Base-by-base conservation (phyloP, 2,329 filamentous ascomycete species). In the Ramichloridium luteum region DNA sequence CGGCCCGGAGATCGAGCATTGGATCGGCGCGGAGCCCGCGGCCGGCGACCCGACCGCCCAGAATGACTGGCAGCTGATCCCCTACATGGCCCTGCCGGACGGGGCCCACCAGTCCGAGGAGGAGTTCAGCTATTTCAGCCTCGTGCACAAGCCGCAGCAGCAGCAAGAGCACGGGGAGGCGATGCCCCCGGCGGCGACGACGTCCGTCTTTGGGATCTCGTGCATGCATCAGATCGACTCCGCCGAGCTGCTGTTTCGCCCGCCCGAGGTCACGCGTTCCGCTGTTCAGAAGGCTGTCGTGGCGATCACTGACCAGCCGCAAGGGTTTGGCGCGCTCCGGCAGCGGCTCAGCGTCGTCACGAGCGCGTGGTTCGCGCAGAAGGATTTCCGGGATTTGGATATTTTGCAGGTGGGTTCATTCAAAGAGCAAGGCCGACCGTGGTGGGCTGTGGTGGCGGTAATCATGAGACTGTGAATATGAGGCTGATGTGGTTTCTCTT, bases 281-380 rank as follows among this genome's bases (percentile, higher is more conserved):
- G 94, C 90, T 1, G 90, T 98, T 25, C 90, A 98, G 56, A 98
- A 98, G 64, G 90, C 88, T 10, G 85, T 98, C 3, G 88, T 98
- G 27, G 85, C 93, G 34, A 84, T 98, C 46, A 85, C 83, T 33
- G 83, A 94, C 57, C 84, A 75, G 41, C 90, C 90, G 6, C 81
- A 90, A 51, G 76, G 76, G 49, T 93, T 98, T 57, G 86, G 85
- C 34, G 81, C 90, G 62, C 64, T 98, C 54, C 77, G 88, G 48
- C 83, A 96, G 59, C 79, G 90, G 44, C 63, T 98, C 41, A 80
- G 81, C 29, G 77, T 93, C 17, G 86, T 98, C 11, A 94, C 88
- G 3, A 80, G 77, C 47, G 88, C 88, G 14, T 98, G 90, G 90
- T 98, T 98, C 59, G 82, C 80, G 39, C 90, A 98, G 65, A 78